phyloP scores from a whole-genome alignment of 441 rosid species.

The Daphne laureola region DNA sequence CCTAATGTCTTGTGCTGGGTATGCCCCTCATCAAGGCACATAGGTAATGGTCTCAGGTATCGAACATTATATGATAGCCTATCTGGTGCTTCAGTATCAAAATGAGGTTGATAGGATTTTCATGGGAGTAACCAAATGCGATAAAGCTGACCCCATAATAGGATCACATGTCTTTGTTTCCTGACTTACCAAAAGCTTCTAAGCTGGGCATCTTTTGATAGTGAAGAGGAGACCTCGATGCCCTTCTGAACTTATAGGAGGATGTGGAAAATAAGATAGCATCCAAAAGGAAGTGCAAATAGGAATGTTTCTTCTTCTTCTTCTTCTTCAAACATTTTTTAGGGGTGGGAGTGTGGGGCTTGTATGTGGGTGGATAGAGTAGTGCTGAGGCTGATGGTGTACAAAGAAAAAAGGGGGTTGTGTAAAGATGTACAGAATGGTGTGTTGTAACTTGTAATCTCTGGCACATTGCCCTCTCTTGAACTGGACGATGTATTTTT shows the following conservation, averaged over 20 bases:
- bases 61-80: conserved; percentile 47
- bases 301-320: no score
- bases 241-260: no score
- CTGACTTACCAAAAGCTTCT: background rate
- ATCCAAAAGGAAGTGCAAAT: no score
- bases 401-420: no score
- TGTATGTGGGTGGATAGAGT: background rate
- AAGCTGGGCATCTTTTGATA: background rate
- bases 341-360: no score
- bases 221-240: background rate
- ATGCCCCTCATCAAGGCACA: conserved; percentile 56
- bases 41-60: conserved; percentile 66
- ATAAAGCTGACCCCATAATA: conserved; percentile 2
- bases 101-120: conserved; percentile 14
- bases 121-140: conserved; percentile 7
- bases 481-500: no score
- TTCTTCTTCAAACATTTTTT: background rate
- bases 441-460: no score
- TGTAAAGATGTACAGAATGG: no score
- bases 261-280: no score
- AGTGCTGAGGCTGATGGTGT: no score
- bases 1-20: conserved; percentile 69
- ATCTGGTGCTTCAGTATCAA: conserved; percentile 22
- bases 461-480: no score
- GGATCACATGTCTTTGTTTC: background rate